Base-by-base conservation (phyloP, 1,284 basidiomycete species). In the Omphalotus olearius region DNA sequence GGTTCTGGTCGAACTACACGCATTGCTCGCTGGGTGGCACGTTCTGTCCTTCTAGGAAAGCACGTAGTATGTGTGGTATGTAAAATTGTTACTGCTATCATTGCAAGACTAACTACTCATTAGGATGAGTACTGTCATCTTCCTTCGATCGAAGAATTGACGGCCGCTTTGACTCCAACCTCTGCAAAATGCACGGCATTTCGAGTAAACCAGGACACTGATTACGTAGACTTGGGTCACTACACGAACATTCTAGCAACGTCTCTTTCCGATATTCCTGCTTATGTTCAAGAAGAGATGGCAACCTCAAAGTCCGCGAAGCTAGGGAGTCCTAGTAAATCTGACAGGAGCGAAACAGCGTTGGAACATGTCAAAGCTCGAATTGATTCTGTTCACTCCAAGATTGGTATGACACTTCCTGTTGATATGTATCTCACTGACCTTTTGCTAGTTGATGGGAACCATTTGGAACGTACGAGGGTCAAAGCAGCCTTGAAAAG, bases 191-290 rank as follows among this genome's bases (percentile, higher is more conserved):
- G 49, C 40, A 67, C 68, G 30, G 60, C 74, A 45, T 79, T 82
- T 57, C 75, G 78, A 38, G 61, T 79, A 40, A 57, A 71, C 17
- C 69, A 74, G 18, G 66, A 72, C 2, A 76, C 75, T 2, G 77
- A 86, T 60, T 88, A 82, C 57, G 73, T 79, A 35, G 73, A 78
- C 44, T 71, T 90, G 59, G 66, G 70, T 4, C 73, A 74, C 59
- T 69, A 79, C 57, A 66, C 82, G 13, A 67, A 72, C 20, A 72
- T 89, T 16, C 71, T 89, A 14, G 71, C 73, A 26, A 66, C 76
- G 10, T 82, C 77, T 1, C 60, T 88, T 43, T 73, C 76, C 6
- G 76, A 84, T 52, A 69, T 89, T 33, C 69, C 73, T 14, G 73
- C 66, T 6, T 88, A 87, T 57, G 72, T 80, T 13, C 60, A 64